Percentiles rank a stretch among this genome's conserved stretches.
Conservation (phyloP, 1,139 yeast genomes). For the Blastobotrys petasosporus region DNA sequence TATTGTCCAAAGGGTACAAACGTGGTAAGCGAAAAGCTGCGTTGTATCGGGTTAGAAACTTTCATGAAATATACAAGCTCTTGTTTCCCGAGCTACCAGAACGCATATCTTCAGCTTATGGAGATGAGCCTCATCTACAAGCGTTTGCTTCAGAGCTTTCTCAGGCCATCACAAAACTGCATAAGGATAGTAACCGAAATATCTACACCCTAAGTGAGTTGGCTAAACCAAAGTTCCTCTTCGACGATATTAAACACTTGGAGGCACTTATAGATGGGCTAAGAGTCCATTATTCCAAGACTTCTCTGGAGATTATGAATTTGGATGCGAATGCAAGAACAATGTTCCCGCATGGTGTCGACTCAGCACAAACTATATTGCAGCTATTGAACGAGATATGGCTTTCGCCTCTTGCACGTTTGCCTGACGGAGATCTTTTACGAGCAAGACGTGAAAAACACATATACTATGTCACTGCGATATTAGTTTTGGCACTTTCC, state of each 20-base stretch:
- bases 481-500: constrained; percentile 17
- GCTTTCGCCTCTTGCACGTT: constrained; percentile 16
- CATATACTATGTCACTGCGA: constrained; percentile 16
- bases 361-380: constrained; percentile 14
- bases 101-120: constrained; percentile 1
- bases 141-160: constrained; percentile 12
- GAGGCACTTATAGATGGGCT: constrained; percentile 50
- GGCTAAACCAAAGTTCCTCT: constrained; percentile 5
- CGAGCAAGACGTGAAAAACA: constrained; percentile 11
- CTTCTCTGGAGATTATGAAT: constrained; percentile 20
- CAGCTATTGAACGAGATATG: constrained; percentile 17
- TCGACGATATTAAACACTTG: constrained; percentile 32
- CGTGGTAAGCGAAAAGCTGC: no score
- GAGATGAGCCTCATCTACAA: constrained; percentile 8
- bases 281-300: constrained; percentile 32
- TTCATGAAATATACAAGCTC: constrained; percentile 10
- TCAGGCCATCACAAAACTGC: constrained; percentile 13
- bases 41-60: no score
- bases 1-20: no score
- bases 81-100: constrained; percentile 9
- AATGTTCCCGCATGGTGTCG: constrained; percentile 14
- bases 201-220: constrained; percentile 16
- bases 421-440: constrained; percentile 4
- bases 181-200: constrained; percentile 13
- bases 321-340: constrained; percentile 14